Evolutionary conservation across 495 filamentous ascomycete species (phyloP).

Genomic region (Xylaria flabelliformis): DNA sequence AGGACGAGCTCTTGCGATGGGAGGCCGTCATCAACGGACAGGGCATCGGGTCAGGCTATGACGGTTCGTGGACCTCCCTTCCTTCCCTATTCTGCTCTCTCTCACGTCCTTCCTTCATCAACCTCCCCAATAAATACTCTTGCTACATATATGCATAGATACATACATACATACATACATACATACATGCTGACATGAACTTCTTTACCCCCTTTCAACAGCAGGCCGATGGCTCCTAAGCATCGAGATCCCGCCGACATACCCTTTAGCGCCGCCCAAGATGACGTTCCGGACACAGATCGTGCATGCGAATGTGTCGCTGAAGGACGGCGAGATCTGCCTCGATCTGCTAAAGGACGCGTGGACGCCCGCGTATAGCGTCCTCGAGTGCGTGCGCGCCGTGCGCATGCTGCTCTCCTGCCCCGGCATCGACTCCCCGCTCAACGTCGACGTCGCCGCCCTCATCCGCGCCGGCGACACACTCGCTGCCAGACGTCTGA

Average conservation of each 20-base stretch:
- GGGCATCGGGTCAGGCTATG: slow-evolving; percentile 67
- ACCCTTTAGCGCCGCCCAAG: slow-evolving; percentile 77
- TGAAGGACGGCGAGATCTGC: slow-evolving; percentile 89
- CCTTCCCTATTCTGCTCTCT: not conserved
- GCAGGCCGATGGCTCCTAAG: slow-evolving; percentile 84
- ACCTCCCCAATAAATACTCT: too few species aligned
- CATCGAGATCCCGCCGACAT: slow-evolving; percentile 77
- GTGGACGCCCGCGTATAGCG: slow-evolving; percentile 86
- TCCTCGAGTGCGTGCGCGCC: slow-evolving; percentile 76
- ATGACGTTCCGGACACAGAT: slow-evolving; percentile 81
- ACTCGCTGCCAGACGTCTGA: slow-evolving; percentile 77
- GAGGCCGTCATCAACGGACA: slow-evolving; percentile 80
- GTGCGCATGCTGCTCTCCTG: slow-evolving; percentile 78
- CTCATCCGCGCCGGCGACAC: slow-evolving; percentile 77
- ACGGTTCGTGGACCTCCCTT: slow-evolving; percentile 56
- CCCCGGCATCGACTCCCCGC: slow-evolving; percentile 80
- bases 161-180: too few species aligned
- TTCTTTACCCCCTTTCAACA: slow-evolving; percentile 35
- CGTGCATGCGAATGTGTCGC: slow-evolving; percentile 85
- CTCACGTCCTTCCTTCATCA: too few species aligned
- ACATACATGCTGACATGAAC: slow-evolving; percentile 5
- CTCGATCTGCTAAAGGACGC: slow-evolving; percentile 81
- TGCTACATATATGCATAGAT: too few species aligned
- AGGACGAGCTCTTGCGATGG: slow-evolving; percentile 77
- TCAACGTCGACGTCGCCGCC: slow-evolving; percentile 88